Evolutionary conservation across 2,329 filamentous ascomycete species (phyloP).

Genomic region (Sporothrix pseudoabietina): DNA sequence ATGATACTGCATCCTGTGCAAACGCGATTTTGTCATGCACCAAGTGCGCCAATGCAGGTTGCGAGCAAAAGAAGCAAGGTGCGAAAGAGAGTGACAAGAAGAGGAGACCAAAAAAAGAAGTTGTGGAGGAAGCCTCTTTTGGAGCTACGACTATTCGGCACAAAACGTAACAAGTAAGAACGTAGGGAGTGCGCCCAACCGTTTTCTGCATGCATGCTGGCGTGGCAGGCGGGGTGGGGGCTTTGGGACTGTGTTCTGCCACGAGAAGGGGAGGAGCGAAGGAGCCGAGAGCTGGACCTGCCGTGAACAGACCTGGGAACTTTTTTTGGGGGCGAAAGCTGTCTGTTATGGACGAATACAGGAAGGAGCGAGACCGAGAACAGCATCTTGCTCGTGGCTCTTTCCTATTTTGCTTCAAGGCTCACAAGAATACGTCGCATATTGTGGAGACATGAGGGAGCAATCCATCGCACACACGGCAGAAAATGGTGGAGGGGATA

Average conservation of each 20-base stretch:
- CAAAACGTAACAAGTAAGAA: background rate
- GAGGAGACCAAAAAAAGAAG: background rate
- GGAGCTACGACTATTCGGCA: background rate
- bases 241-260: background rate
- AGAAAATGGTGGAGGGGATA: background rate
- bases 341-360: background rate
- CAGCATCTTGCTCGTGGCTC: background rate
- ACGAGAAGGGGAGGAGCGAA: constrained; percentile 15
- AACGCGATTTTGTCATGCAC: background rate
- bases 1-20: constrained; percentile 25
- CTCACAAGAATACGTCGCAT: background rate
- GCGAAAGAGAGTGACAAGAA: background rate
- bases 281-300: background rate
- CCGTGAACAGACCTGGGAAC: too few relatives aligned
- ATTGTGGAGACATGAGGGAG: background rate
- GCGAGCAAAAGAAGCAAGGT: background rate
- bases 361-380: constrained; percentile 9
- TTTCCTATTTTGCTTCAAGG: background rate
- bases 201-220: background rate
- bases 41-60: constrained; percentile 4
- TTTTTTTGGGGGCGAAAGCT: background rate
- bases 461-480: constrained; percentile 12
- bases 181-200: background rate
- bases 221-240: constrained; percentile 18
- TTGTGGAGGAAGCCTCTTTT: background rate